Evolutionary conservation across 2,329 filamentous ascomycete genomes (phyloP).

Genomic region (Coniella vitis): DNA sequence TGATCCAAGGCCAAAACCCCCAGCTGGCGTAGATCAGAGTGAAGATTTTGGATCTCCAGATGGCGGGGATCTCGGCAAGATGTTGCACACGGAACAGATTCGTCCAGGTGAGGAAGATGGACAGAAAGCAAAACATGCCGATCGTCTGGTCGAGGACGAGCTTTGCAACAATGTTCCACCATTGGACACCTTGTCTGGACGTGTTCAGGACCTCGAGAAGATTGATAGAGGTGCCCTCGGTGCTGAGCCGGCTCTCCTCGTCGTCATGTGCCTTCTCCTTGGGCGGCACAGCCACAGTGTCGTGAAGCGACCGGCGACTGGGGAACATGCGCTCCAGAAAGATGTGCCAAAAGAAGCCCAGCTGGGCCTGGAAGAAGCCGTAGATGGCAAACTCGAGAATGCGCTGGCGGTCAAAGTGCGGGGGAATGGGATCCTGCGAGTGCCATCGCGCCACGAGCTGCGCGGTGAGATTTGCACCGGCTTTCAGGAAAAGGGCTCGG

Average conservation of each 20-base stretch:
- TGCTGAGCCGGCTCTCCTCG: slow-evolving; percentile 15
- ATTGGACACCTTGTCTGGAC: slow-evolving; percentile 16
- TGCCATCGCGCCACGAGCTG: slow-evolving; percentile 18
- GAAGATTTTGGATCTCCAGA: slow-evolving; percentile 19
- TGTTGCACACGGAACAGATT: slow-evolving; percentile 19
- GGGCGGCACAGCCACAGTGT: slow-evolving; percentile 2
- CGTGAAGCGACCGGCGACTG: slow-evolving; percentile 9
- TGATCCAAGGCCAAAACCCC: slow-evolving; percentile 22
- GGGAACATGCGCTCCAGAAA: slow-evolving; percentile 21
- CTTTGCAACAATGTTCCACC: slow-evolving; percentile 20
- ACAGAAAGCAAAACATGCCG: slow-evolving; percentile 18
- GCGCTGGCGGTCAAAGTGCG: slow-evolving; percentile 19
- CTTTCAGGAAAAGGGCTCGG: slow-evolving; percentile 17
- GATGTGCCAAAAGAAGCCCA: slow-evolving; percentile 22
- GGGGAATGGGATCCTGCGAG: slow-evolving; percentile 6
- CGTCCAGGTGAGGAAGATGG: slow-evolving; percentile 21
- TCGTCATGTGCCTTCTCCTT: slow-evolving; percentile 18
- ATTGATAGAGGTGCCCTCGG: slow-evolving; percentile 12
- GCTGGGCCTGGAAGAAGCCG: slow-evolving; percentile 21
- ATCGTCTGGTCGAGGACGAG: slow-evolving; percentile 22
- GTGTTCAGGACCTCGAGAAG: slow-evolving; percentile 6
- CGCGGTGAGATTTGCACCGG: slow-evolving; percentile 16
- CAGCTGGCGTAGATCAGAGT: slow-evolving; percentile 20
- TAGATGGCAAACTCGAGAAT: slow-evolving; percentile 22
- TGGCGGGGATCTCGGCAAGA: slow-evolving; percentile 14